Base-by-base conservation (phyloP, 2,329 filamentous ascomycete species). In the Dactylellina sp. region DNA sequence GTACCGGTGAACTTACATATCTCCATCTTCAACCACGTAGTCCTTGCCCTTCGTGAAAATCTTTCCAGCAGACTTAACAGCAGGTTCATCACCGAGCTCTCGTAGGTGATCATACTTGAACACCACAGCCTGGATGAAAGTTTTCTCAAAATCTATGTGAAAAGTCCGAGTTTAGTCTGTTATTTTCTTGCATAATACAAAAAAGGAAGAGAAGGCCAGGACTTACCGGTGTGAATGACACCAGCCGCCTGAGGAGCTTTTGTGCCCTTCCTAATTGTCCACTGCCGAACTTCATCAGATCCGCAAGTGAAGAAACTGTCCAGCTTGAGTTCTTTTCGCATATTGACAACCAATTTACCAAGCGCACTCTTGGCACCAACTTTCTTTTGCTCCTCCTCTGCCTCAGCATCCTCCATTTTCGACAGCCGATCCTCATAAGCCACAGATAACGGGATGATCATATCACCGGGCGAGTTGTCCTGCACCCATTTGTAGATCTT, bases 21-120 rank as follows among this genome's bases (percentile, higher is more conserved):
- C 92, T 55, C 91, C 92, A 80, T 96, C 92, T 81, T 93, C 89
- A 9, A 95, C 88, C 4, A 94, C 87, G 81, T 99, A 98, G 57
- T 98, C 94, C 85, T 98, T 98, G 81, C 95, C 95, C 86, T 99
- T 99, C 71, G 94, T 98, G 89, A 97, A 91, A 77, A 99, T 83
- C 86, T 99, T 99, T 79, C 95, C 95, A 83, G 94, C 94, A 24
- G 94, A 88, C 86, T 93, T 96, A 77, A 97, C 91, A 77, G 91
- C 88, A 22, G 88, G 85, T 84, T 99, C 95, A 77, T 96, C 92
- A 59, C 94, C 94, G 53, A 91, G 84, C 83, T 98, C 95, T 84
- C 90, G 92, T 61, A 99, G 84, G 1, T 86, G 83, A 24, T 81
- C 85, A 83, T 88, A 99, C 84, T 97, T 98, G 84, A 96, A 98